These are phyloP conservation scores for Pneumocystis wakefieldiae DNA, from an alignment of 1,139 yeast genomes.

Conservation along the genomic window DNA sequence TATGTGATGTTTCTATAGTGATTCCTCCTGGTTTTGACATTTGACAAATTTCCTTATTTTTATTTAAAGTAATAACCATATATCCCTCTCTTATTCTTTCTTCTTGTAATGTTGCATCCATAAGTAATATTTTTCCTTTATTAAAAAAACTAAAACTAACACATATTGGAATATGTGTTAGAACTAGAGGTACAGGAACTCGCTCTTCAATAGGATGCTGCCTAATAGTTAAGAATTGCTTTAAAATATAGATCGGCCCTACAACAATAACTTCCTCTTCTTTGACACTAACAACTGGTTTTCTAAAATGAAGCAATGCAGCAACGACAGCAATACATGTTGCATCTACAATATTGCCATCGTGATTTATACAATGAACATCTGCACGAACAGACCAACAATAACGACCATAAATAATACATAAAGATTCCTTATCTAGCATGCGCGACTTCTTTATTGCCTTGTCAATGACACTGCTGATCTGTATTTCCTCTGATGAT, in stretches of 20 bases:
- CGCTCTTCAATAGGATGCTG: conserved; percentile 50
- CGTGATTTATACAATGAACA: conserved; percentile 72
- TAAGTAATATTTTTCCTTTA: conserved; percentile 28
- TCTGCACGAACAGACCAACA: conserved; percentile 89
- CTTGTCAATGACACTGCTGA: conserved; percentile 73
- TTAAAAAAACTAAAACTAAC: conserved; percentile 78
- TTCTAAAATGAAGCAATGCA: conserved; percentile 64
- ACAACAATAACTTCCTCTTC: conserved; percentile 43
- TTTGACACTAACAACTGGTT: conserved; percentile 67
- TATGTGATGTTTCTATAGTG: conserved; percentile 57
- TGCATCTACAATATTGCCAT: conserved; percentile 84
- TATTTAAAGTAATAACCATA: conserved; percentile 72
- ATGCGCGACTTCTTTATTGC: conserved; percentile 84
- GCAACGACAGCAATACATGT: conserved; percentile 84
- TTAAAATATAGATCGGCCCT: neutral
- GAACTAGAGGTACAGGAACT: conserved; percentile 72
- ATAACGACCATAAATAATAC: conserved; percentile 79
- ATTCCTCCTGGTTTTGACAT: conserved; percentile 82
- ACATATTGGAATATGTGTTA: conserved; percentile 80
- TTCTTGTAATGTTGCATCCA: conserved; percentile 69
- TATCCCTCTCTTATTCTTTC: conserved; percentile 65
- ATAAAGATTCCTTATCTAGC: conserved; percentile 72
- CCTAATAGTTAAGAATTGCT: too few relatives aligned
- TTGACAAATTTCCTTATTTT: conserved; percentile 81
- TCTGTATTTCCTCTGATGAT: conserved; percentile 62